phyloP scores from a whole-genome alignment of 1,284 basidiomycete species.

The Tremellales sp. region DNA sequence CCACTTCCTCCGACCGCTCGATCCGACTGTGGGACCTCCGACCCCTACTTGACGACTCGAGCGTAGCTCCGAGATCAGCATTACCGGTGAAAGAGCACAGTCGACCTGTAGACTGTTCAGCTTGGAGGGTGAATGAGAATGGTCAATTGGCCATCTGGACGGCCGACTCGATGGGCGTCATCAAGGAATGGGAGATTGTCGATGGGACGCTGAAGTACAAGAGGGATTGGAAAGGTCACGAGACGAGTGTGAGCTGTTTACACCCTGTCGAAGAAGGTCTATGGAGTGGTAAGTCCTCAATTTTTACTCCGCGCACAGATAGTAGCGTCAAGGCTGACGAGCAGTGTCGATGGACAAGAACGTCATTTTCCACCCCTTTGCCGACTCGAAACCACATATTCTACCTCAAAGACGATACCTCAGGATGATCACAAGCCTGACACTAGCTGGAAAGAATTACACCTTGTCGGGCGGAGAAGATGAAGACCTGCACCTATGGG shows the following conservation, averaged over 20 bases:
- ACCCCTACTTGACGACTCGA: constrained; percentile 43
- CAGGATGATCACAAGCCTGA: constrained; percentile 53
- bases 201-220: constrained; percentile 33
- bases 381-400: constrained; percentile 22
- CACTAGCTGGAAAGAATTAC: constrained; percentile 33
- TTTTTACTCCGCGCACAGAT: constrained; percentile 1
- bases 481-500: constrained; percentile 65
- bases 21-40: constrained; percentile 73
- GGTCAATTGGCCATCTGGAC: constrained; percentile 59
- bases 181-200: constrained; percentile 53
- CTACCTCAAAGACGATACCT: constrained; percentile 51
- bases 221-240: constrained; percentile 39
- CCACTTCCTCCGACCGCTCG: constrained; percentile 86
- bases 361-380: constrained; percentile 58
- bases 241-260: constrained; percentile 59
- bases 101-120: constrained; percentile 32
- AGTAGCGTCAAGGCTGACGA: neutral
- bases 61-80: constrained; percentile 57
- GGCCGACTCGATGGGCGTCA: constrained; percentile 78
- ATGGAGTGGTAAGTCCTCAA: constrained; percentile 69
- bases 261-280: constrained; percentile 61
- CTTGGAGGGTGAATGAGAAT: constrained; percentile 29
- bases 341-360: constrained; percentile 83
- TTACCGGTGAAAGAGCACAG: constrained; percentile 37
- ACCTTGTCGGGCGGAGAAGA: constrained; percentile 72